A percentile compares a stretch with the other conserved stretches of the same genome.
These are phyloP conservation scores for Gaeumannomyces sp. DNA, from an alignment of 2,329 filamentous ascomycete species.

Conservation along the genomic window DNA sequence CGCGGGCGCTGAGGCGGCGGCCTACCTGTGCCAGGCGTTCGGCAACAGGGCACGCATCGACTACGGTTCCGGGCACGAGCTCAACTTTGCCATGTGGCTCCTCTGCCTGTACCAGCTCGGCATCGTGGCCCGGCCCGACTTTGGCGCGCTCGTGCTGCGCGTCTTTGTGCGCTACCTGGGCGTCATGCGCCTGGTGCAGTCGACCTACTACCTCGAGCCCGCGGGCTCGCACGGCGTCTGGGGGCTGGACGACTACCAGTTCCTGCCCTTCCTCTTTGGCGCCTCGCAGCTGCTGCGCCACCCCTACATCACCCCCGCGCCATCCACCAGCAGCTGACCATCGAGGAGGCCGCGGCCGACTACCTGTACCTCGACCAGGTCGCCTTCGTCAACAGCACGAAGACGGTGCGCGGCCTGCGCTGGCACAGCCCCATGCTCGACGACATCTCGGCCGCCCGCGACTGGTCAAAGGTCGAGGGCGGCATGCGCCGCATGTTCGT, in stretches of 20 bases:
- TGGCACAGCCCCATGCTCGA: conserved; percentile 99
- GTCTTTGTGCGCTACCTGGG: conserved; percentile 78
- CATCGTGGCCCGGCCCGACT: conserved; percentile 58
- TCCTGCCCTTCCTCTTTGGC: conserved; percentile 91
- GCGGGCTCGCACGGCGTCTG: conserved; percentile 96
- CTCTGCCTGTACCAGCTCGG: conserved; percentile 83
- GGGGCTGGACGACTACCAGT: conserved; percentile 97
- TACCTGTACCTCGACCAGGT: conserved; percentile 93
- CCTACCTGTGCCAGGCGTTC: conserved; percentile 77
- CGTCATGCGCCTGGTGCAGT: conserved; percentile 83
- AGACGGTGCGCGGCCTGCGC: conserved; percentile 86
- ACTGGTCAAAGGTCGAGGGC: conserved; percentile 85
- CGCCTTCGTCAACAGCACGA: conserved; percentile 89
- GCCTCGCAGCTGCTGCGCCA: conserved; percentile 85
- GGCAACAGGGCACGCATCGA: conserved; percentile 85
- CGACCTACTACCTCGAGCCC: conserved; percentile 92
- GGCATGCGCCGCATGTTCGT: conserved; percentile 98
- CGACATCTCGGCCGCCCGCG: conserved; percentile 86
- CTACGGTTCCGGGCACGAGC: conserved; percentile 94
- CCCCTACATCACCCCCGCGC: conserved; percentile 70
- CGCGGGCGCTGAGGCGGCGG: conserved; percentile 64
- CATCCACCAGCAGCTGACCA: conserved; percentile 80
- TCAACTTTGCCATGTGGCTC: conserved; percentile 96
- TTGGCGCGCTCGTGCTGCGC: conserved; percentile 66
- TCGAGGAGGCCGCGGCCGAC: conserved; percentile 79